Conservation (phyloP, 768 basidiomycete genomes). For the Leccinellum rugosiceps region DNA sequence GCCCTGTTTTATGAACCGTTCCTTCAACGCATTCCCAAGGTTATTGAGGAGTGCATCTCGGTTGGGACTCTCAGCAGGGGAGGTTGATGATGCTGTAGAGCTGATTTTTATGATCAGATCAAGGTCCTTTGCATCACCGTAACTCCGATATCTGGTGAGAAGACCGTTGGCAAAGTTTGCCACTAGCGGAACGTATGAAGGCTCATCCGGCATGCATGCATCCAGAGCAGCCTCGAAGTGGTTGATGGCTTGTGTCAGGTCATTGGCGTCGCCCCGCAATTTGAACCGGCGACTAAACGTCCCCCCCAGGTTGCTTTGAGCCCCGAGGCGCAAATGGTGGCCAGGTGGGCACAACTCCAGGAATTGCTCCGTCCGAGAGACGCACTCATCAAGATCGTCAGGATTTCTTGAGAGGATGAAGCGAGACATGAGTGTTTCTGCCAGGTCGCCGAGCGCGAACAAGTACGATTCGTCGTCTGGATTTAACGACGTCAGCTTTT, state of each 20-base stretch:
- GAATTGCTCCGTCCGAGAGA: slow-evolving; percentile 14
- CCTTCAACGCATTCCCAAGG: slow-evolving; percentile 12
- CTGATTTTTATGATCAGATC: slow-evolving; percentile 14
- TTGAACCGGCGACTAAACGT: slow-evolving; percentile 21
- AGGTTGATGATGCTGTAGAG: slow-evolving; percentile 5
- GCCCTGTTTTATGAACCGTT: slow-evolving; percentile 16
- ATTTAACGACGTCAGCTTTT: slow-evolving; percentile 5
- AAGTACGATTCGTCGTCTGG: slow-evolving; percentile 9
- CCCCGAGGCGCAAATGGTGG: slow-evolving; percentile 13
- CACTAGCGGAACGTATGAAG: slow-evolving; percentile 15
- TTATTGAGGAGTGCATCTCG: slow-evolving; percentile 25
- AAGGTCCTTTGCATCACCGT: slow-evolving; percentile 21
- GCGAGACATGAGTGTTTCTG: slow-evolving; percentile 13
- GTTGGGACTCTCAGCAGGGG: slow-evolving; percentile 3
- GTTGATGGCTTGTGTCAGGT: slow-evolving; percentile 21
- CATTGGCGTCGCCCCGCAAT: slow-evolving; percentile 14
- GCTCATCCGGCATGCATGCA: slow-evolving; percentile 7
- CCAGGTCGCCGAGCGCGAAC: slow-evolving; percentile 7
- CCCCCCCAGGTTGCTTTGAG: slow-evolving; percentile 18
- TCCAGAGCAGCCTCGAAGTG: slow-evolving; percentile 12
- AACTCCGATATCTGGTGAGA: slow-evolving; percentile 15
- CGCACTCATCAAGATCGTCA: slow-evolving; percentile 25
- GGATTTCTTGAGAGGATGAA: slow-evolving; percentile 22
- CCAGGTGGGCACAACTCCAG: slow-evolving; percentile 22
- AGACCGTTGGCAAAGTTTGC: slow-evolving; percentile 18